phyloP scores from a whole-genome alignment of 805 yeast genomes.

The Saccharomycopsis selenospora region DNA sequence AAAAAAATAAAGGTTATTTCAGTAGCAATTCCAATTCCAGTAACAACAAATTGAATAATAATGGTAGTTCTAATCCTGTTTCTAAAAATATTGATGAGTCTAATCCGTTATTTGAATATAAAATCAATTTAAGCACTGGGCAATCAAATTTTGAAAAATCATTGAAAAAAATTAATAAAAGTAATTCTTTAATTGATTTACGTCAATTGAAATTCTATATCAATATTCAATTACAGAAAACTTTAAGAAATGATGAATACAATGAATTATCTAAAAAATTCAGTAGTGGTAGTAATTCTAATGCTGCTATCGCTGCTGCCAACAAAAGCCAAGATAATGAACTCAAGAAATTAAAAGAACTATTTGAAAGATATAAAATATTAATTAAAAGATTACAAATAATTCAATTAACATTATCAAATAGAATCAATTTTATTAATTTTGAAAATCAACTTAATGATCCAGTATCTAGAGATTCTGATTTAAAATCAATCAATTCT shows the following conservation, averaged over 20 bases:
- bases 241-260: slow-evolving; percentile 27
- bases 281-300: not conserved
- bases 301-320: not conserved
- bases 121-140: slow-evolving; percentile 35
- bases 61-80: not conserved
- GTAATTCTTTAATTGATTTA: slow-evolving; percentile 36
- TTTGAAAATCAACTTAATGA: slow-evolving; percentile 13
- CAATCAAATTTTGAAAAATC: slow-evolving; percentile 36
- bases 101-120: slow-evolving; percentile 27
- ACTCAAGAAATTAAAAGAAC: slow-evolving; percentile 7
- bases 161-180: slow-evolving; percentile 29
- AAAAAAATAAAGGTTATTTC: not conserved
- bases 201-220: slow-evolving; percentile 42
- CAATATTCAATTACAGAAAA: slow-evolving; percentile 40
- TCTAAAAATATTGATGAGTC: slow-evolving; percentile 8
- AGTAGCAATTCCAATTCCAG: not conserved
- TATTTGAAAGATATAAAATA: slow-evolving; percentile 15
- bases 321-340: not conserved
- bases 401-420: slow-evolving; percentile 16
- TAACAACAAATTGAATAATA: not conserved
- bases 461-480: slow-evolving; percentile 1
- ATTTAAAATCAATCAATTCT: not conserved
- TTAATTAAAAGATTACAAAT: slow-evolving; percentile 20
- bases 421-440: slow-evolving; percentile 13
- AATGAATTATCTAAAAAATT: not conserved